Evolutionary conservation across 306 rosid genomes (phyloP).

Genomic region (Quercus ilex): DNA sequence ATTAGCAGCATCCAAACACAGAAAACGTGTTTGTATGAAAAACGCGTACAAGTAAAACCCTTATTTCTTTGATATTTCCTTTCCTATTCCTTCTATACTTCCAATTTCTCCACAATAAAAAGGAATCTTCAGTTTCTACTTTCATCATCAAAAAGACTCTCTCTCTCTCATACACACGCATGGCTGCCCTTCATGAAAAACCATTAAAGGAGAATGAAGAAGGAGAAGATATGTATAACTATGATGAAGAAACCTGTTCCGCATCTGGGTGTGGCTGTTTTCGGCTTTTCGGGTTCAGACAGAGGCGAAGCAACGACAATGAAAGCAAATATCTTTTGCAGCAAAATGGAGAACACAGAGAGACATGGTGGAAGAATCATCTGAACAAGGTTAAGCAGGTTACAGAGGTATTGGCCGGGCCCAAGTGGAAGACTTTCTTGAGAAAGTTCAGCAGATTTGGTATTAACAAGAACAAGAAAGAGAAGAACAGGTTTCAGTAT

Average conservation of each 20-base stretch:
- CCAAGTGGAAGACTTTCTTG: constrained; percentile 70
- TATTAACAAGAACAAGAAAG: constrained; percentile 19
- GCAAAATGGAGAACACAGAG: constrained; percentile 16
- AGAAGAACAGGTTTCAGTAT: constrained; percentile 44
- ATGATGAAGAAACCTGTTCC: constrained; percentile 21
- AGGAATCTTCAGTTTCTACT: background rate
- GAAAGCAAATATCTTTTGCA: constrained; percentile 25
- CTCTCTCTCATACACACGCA: background rate
- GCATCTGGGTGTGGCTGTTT: constrained; percentile 47
- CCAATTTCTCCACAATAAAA: background rate
- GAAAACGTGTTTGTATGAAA: background rate
- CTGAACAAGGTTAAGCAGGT: constrained; percentile 45
- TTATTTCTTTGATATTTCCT: constrained; percentile 1
- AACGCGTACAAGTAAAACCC: background rate
- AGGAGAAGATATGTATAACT: constrained; percentile 22
- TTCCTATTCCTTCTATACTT: constrained; percentile 28
- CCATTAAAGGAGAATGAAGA: constrained; percentile 27
- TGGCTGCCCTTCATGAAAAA: constrained; percentile 38
- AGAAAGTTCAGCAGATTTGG: constrained; percentile 54
- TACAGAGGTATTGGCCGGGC: constrained; percentile 64
- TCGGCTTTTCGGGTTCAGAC: constrained; percentile 18
- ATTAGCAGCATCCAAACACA: background rate
- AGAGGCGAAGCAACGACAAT: constrained; percentile 14
- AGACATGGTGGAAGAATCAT: constrained; percentile 44
- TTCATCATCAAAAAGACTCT: background rate